Evolutionary conservation across 106 monocot genomes (phyloP).

Genomic region (Dendrobium catenatum): DNA sequence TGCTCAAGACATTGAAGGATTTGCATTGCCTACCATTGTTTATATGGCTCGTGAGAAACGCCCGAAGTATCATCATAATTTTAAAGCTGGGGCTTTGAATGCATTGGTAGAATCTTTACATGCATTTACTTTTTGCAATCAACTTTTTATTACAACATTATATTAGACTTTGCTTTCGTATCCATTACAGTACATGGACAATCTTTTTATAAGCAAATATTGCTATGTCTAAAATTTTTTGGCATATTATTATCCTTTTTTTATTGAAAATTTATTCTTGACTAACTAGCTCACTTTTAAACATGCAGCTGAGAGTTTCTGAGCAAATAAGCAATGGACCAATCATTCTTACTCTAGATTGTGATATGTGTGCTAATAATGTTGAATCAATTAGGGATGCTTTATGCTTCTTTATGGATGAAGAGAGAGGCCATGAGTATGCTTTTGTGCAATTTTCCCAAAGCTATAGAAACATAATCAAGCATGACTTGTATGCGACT

Average conservation of each 20-base stretch:
- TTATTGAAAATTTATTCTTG: background rate
- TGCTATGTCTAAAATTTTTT: background rate
- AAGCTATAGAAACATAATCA: constrained; percentile 26
- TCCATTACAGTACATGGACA: background rate
- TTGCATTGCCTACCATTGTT: constrained; percentile 48
- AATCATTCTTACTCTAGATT: constrained; percentile 62
- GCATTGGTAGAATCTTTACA: constrained; percentile 31
- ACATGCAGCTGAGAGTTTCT: constrained; percentile 51
- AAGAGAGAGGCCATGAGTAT: constrained; percentile 26
- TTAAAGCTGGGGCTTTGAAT: constrained; percentile 82
- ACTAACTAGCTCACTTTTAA: background rate
- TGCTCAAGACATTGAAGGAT: constrained; percentile 26
- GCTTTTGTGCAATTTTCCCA: constrained; percentile 43
- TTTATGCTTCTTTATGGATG: constrained; percentile 49
- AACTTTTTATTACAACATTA: background rate
- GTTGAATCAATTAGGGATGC: constrained; percentile 39
- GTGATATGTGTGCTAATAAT: constrained; percentile 74
- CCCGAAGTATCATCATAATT: constrained; percentile 52
- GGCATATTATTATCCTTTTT: background rate
- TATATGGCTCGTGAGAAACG: constrained; percentile 79
- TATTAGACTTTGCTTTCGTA: background rate
- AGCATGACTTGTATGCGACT: constrained; percentile 30
- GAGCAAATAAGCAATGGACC: constrained; percentile 63
- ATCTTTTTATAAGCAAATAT: background rate
- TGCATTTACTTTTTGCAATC: background rate